Base-by-base conservation (phyloP, 2,329 filamentous ascomycete genomes). In the Didymella lethalis region DNA sequence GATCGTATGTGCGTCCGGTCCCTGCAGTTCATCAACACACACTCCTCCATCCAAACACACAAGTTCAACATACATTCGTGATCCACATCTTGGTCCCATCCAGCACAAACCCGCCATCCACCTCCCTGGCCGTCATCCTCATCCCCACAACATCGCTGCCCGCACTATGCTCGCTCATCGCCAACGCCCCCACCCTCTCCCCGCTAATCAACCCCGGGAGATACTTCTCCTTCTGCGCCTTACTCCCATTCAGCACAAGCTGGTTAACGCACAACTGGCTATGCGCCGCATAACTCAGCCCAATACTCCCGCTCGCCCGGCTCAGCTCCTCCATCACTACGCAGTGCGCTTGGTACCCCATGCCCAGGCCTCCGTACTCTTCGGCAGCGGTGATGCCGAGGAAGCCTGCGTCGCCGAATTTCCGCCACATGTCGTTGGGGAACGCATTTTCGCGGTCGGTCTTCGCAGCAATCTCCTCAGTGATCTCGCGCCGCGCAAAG, bases 1-100 rank as follows among this genome's bases (percentile, higher is more conserved):
- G 54, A 98, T 88, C 41, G 90, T 84, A 77, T 97, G 86, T n/a
- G 95, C 95, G 75, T 98, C 93, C 0, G 94, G 94, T 4, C 94
- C 87, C 74, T 81, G 45, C n/a, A 1, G 7, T 4, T 41, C 7
- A 3, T 18, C n/a, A 47, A 8, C 38, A 16, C 7, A 44, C 25
- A 14, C 14, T 2, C 8, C 10, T 20, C 3, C 20, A 25, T 32
- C 14, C 11, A 32, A 12, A 7, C 31, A 32, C 11, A 12, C 14
- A 26, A 18, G 29, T 6, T 14, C 7, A 18, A 69, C 77, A 43
- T 66, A 85, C 92, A 78, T 99, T 99, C 62, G 94, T 99, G 75
- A 99, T 99, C 94, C 94, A 99, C 94, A 98, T 97, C 84, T 99
- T 97, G 61, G 89, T 91, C 31, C 93, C 94, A 72, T 93, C 92